Conservation (phyloP, 495 filamentous ascomycete genomes). For the Barbatosphaeria neglecta region DNA sequence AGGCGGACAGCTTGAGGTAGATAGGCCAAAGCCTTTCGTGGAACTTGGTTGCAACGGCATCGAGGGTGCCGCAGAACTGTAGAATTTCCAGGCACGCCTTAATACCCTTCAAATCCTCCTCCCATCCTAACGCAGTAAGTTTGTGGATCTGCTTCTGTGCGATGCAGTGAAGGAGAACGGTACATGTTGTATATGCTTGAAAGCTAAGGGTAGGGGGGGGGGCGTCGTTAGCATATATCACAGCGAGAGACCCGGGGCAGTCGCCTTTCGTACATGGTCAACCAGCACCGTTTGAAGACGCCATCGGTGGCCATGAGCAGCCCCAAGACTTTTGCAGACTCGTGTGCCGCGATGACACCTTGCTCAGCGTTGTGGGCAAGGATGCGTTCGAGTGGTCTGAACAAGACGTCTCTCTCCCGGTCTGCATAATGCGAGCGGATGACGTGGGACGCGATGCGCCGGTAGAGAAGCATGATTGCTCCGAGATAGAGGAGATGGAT, state of each 20-base stretch:
- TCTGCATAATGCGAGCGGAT: constrained; percentile 2
- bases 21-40: neutral
- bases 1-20: neutral
- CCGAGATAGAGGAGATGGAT: constrained; percentile 22
- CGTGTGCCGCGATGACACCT: constrained; percentile 12
- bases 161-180: constrained; percentile 16
- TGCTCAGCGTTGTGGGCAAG: constrained; percentile 6
- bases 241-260: neutral
- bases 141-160: constrained; percentile 17
- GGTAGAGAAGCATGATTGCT: constrained; percentile 20
- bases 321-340: constrained; percentile 13
- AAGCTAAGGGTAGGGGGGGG: constrained; percentile 7
- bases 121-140: constrained; percentile 7
- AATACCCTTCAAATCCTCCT: constrained; percentile 11
- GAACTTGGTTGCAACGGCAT: constrained; percentile 1
- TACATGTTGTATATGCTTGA: constrained; percentile 18
- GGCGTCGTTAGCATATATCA: too few species aligned
- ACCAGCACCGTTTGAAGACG: constrained; percentile 20
- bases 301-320: constrained; percentile 12
- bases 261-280: constrained; percentile 15
- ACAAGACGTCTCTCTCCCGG: neutral
- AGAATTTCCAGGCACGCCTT: constrained; percentile 6
- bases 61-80: neutral
- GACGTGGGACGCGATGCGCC: constrained; percentile 15
- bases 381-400: neutral